Base-by-base conservation (phyloP, 2,329 filamentous ascomycete species). In the Curvularia lunata region DNA sequence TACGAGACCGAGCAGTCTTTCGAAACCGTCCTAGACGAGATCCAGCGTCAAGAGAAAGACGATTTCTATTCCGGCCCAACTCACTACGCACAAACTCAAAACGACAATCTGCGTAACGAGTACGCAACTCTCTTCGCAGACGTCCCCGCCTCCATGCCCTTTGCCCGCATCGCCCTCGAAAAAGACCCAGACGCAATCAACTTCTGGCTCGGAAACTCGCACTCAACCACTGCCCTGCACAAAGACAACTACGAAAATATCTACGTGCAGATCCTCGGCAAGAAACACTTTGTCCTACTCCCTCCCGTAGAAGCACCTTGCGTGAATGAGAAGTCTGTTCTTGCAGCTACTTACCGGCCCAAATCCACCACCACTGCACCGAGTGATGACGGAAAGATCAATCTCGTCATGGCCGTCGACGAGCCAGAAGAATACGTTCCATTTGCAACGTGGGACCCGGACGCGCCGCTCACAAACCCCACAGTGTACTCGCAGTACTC, bases 161-260 rank as follows among this genome's bases (percentile, higher is more conserved):
- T 90, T 73, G 91, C 90, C 0, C 84, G 88, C 27, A 87, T 91
- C 59, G 90, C 90, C 0, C 84, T 94, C 0, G 79, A 84, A 38
- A 81, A 83, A 48, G 70, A 78, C 0, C 89, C 91, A 0, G 91
- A 95, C 62, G 91, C 91, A 13, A 84, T 92, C 60, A 95, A 95
- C 71, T 82, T 95, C 69, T 94, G 91, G 91, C 86, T 95, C 48
- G 91, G 91, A 52, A 77, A 91, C 76, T 85, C 86, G 1, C 81
- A 80, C 37, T 90, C 87, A 25, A 82, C 85, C 1, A 93, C 91
- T 0, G 88, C 89, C 0, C 75, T 93, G 52, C 91, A 95, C 78
- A 90, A 89, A 69, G 91, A 95, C 77, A 90, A 90, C 68, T 94
- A 93, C 74, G 91, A 95, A 75, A 95, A 95, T 72, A 83, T 95